phyloP scores from a whole-genome alignment of 148 eudicot genomes.

The Rhododendron mucronatum region DNA sequence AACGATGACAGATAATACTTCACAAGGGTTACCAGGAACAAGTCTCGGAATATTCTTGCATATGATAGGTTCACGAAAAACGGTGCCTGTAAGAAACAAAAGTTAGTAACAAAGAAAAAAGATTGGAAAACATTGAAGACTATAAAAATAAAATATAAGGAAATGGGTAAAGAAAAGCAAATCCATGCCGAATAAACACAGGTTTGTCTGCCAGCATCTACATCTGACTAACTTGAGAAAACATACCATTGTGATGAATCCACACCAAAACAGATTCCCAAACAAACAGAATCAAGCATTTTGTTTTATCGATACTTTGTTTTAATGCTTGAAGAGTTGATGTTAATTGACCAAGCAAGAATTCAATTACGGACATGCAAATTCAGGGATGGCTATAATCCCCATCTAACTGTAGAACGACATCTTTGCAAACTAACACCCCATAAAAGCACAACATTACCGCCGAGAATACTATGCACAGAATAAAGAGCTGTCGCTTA shows the following conservation, averaged over 20 bases:
- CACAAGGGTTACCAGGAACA: conserved; percentile 45
- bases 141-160: not conserved
- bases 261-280: not conserved
- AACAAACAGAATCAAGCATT: not conserved
- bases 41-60: conserved; percentile 68
- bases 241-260: not conserved
- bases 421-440: too few species aligned
- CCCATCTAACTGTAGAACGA: not conserved
- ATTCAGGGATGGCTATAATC: not conserved
- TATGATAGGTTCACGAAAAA: conserved; percentile 71
- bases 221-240: not conserved
- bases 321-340: not conserved
- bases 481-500: not conserved
- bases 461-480: not conserved
- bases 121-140: not conserved
- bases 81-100: conserved; percentile 41
- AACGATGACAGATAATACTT: not conserved
- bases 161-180: not conserved
- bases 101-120: not conserved
- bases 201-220: conserved; percentile 1
- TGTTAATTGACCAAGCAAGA: not conserved
- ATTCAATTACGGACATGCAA: not conserved
- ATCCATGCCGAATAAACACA: not conserved
- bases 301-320: not conserved
- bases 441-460: not conserved